Base-by-base conservation (phyloP, 2,329 filamentous ascomycete species). In the Penicillium digitatum region DNA sequence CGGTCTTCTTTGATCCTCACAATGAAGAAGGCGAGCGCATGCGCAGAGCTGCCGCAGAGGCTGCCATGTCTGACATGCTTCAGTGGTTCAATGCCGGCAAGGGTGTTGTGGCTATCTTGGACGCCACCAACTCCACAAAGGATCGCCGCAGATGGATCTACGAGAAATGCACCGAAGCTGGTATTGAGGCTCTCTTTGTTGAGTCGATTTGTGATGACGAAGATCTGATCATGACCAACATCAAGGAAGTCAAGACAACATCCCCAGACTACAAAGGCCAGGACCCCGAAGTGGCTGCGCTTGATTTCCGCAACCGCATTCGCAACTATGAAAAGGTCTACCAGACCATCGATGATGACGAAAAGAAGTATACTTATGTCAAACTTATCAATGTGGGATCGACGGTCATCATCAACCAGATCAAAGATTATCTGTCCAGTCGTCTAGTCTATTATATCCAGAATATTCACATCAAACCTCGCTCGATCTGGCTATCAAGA, bases 301-400 rank as follows among this genome's bases (percentile, higher is more conserved):
- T 86, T 54, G 94, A 99, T 73, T 99, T 99, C 77, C 87, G 90
- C 59, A 88, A 95, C 68, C 87, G 94, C 59, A 99, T 99, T 69
- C 86, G 88, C 68, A 96, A 96, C 75, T 99, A 99, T 75, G 94
- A 99, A 74, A 94, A 94, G 75, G 89, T 95, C 27, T 99, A 99
- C 75, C 85, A 95, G 76, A 93, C 90, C 1, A 90, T 99, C 66
- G 90, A 95, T 64, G 88, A 88, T 63, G 88, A 95, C 61, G 93
- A 97, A 79, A 85, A 83, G 64, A 81, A 93, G 64, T 84, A 94
- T 66, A 96, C 94, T 35, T 99, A 96, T 70, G 87, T 97, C 70
- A 97, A 99, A 77, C 88, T 99, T 70, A 95, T 97, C 81, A 87
- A 99, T 69, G 90, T 97, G 12, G 92, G 94, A 56, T 90, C 90